Evolutionary conservation across 2,329 filamentous ascomycete species (phyloP), one percentile per base, ranked within the genome.

Genomic region (Pseudocercospora ulei): DNA sequence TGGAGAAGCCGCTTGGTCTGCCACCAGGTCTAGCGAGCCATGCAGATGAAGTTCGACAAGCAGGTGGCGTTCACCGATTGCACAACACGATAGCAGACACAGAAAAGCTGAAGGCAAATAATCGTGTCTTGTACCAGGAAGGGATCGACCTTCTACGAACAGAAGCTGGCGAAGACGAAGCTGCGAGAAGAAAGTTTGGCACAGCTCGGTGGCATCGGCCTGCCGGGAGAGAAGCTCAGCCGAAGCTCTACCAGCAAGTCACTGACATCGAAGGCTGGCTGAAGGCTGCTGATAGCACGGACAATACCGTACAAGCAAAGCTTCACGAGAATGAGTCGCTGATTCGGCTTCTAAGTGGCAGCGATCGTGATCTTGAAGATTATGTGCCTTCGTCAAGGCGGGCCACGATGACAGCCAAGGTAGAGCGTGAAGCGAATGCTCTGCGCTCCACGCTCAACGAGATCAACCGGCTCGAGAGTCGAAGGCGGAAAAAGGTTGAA

Each of bases 1-100:
- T 96, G 1, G 90, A 98, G 58, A 96, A 95, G 58, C 90, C 90
- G 0, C 70, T 98, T 0, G 90, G 90, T 0, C 63, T 98, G 3
- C 90, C 90, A 0, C 83, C 85, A 0, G 82, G 77, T 9, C 65
- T 98, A 1, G 74, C 86, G 2, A 83, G 90, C 13, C 90, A 95
- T 52, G 88, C 88, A 0, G 88, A 96, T 57, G 90, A 96, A 56
- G 80, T 98, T 33, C 74, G 87, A 12, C 88, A 96, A 58, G 82
- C 87, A 39, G 86, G 94, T 55, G 88, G 85, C 0, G 67, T 94
- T 19, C 77, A 80, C 39, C 71, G 82, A 17, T 65, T 96, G 0
- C 75, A 82, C 36, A 74, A 78, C 37, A 85, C 83, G 3, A 83
- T 96, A 46, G 78, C 82, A 3, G 88, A 96, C 49, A 93, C 87